Evolutionary conservation across 2,329 filamentous ascomycete species (phyloP).

Genomic region (Fusarium subtropicale): DNA sequence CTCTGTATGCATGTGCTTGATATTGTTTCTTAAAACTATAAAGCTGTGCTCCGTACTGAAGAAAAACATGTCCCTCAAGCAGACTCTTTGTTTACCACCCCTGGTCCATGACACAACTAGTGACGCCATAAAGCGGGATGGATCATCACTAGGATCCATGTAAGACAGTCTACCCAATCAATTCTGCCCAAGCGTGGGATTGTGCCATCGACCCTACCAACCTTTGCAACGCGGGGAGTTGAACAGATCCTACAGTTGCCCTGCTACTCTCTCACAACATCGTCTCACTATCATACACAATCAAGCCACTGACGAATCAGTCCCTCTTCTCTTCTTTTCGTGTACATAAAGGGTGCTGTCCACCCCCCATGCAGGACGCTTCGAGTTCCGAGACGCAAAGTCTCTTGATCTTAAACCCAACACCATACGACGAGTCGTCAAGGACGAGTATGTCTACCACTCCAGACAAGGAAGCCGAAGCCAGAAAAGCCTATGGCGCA

Average conservation of each 20-base stretch:
- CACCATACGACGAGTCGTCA: neutral
- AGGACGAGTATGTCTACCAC: conserved; percentile 11
- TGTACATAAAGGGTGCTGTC: neutral
- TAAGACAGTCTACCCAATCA: conserved; percentile 29
- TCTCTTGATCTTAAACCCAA: conserved; percentile 10
- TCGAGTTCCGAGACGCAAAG: conserved; percentile 11
- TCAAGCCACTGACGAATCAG: neutral
- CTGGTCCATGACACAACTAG: neutral
- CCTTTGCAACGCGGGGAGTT: conserved; percentile 33
- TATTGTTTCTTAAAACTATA: too few species aligned
- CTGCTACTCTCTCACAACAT: neutral
- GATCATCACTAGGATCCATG: conserved; percentile 17
- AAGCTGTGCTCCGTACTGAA: neutral
- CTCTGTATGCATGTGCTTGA: rapidly evolving
- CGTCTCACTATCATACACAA: neutral
- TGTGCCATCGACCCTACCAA: conserved; percentile 44
- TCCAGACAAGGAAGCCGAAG: conserved; percentile 20
- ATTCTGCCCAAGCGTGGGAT: conserved; percentile 29
- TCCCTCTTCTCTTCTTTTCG: neutral
- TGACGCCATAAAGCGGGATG: conserved; percentile 29
- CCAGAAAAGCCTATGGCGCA: conserved; percentile 23
- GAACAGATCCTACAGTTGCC: neutral
- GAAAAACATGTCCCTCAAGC: neutral
- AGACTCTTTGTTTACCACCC: neutral
- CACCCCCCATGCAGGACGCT: conserved; percentile 4